These are phyloP conservation scores for Delitschia confertaspora DNA, from an alignment of 495 filamentous ascomycete species.

Conservation along the genomic window DNA sequence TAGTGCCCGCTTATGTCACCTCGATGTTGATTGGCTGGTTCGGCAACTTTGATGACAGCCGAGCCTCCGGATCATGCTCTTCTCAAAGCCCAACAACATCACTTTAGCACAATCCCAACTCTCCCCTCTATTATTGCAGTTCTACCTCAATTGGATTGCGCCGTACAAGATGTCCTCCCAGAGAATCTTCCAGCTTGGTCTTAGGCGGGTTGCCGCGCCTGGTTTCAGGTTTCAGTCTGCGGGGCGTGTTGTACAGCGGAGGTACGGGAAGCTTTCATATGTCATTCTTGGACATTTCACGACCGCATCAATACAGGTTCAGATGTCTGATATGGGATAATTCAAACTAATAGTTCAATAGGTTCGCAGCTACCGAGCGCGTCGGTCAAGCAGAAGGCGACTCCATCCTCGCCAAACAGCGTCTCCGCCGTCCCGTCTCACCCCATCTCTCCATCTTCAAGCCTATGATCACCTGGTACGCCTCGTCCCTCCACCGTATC, in stretches of 20 bases:
- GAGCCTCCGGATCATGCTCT: constrained; percentile 3
- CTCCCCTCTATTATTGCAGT: constrained; percentile 14
- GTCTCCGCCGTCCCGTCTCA: constrained; percentile 70
- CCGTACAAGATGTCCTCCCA: constrained; percentile 24
- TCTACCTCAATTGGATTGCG: constrained; percentile 7
- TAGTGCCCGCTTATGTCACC: no score
- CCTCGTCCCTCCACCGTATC: constrained; percentile 67
- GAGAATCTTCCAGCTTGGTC: constrained; percentile 22
- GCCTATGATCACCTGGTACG: constrained; percentile 78
- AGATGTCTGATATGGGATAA: constrained; percentile 30
- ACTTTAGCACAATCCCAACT: constrained; percentile 15
- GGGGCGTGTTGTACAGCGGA: constrained; percentile 27
- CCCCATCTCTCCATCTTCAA: constrained; percentile 88
- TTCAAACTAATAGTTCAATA: no score
- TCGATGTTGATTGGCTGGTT: constrained; percentile 26
- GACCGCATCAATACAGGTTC: constrained; percentile 3
- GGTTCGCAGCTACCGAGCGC: constrained; percentile 50
- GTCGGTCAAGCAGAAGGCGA: constrained; percentile 47
- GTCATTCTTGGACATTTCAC: no score
- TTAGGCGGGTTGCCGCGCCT: constrained; percentile 19
- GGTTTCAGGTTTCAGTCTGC: constrained; percentile 21
- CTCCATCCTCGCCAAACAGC: constrained; percentile 74
- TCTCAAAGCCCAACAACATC: constrained; percentile 13
- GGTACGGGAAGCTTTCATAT: constrained; percentile 16
- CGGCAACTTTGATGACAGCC: constrained; percentile 12